Percentiles rank a stretch among this genome's conserved stretches.
These are phyloP conservation scores for Biscutella laevigata DNA, from an alignment of 441 rosid genomes.

Conservation along the genomic window DNA sequence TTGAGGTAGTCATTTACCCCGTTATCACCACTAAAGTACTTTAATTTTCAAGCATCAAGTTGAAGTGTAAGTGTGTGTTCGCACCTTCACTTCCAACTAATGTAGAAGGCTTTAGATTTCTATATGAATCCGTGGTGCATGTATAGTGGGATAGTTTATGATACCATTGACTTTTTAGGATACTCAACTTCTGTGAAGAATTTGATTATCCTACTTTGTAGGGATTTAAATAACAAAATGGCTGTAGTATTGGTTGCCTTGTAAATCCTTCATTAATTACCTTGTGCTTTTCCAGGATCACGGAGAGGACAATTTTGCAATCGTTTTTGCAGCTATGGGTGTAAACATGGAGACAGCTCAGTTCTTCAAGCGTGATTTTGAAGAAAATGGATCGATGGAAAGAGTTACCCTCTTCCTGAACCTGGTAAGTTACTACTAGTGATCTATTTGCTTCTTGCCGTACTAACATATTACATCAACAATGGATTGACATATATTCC, in stretches of 20 bases:
- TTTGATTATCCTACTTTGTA: background rate
- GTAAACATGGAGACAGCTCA: slow-evolving; percentile 99
- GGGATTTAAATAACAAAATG: too few relatives aligned
- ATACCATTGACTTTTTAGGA: background rate
- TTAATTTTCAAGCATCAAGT: background rate
- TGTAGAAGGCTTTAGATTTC: background rate
- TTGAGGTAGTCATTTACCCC: slow-evolving; percentile 38
- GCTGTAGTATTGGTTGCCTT: background rate
- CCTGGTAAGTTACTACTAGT: slow-evolving; percentile 43
- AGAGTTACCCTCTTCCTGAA: slow-evolving; percentile 93
- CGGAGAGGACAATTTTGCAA: slow-evolving; percentile 94
- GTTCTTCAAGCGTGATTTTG: slow-evolving; percentile 97
- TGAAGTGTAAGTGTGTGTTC: background rate
- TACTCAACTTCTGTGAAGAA: slow-evolving; percentile 1
- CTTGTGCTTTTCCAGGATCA: slow-evolving; percentile 43
- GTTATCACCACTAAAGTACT: background rate
- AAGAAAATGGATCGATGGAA: slow-evolving; percentile 99
- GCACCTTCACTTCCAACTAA: background rate
- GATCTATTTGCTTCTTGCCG: background rate
- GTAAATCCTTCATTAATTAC: background rate
- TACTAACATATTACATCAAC: background rate
- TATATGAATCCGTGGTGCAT: background rate
- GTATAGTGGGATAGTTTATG: background rate
- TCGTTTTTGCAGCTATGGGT: slow-evolving; percentile 99
- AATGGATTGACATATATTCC: slow-evolving; percentile 8